Conservation (phyloP, 768 basidiomycete genomes). For the Podaxis carcinomalis region DNA sequence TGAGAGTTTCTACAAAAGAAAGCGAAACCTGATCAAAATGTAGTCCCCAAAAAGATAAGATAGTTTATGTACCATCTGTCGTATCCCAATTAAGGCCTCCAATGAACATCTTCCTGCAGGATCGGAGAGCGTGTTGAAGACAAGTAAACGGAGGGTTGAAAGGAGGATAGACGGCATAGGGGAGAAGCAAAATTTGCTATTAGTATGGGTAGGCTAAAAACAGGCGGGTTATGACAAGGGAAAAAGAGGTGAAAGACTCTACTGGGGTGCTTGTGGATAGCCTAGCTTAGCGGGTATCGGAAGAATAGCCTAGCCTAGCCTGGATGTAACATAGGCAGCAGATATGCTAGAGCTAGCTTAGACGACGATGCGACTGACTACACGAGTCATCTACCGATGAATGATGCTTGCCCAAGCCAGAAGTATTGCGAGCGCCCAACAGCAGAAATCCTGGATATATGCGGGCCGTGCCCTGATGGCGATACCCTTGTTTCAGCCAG, state of each 20-base stretch:
- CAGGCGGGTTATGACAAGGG: conserved; percentile 57
- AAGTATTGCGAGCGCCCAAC: conserved; percentile 11
- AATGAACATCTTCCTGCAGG: conserved; percentile 98
- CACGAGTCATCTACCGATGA: conserved; percentile 48
- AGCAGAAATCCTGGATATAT: conserved; percentile 7
- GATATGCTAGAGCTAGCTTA: conserved; percentile 76
- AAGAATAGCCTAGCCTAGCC: conserved; percentile 58
- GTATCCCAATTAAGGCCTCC: conserved; percentile 99
- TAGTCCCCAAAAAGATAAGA: conserved; percentile 29
- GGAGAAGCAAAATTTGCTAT: conserved; percentile 61
- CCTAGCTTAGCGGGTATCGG: conserved; percentile 16
- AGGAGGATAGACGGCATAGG: conserved; percentile 30
- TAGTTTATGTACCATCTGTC: conserved; percentile 81
- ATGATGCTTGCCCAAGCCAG: conserved; percentile 23
- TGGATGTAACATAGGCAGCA: conserved; percentile 62
- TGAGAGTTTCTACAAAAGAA: conserved; percentile 57
- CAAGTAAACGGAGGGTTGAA: conserved; percentile 15
- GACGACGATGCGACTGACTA: conserved; percentile 53
- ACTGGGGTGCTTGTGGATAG: conserved; percentile 57
- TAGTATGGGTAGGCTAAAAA: conserved; percentile 77
- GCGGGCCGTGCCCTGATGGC: conserved; percentile 23
- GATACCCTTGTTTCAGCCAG: conserved; percentile 20
- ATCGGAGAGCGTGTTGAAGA: conserved; percentile 16
- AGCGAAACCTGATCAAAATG: conserved; percentile 33
- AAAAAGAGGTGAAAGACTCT: conserved; percentile 59